These are phyloP conservation scores for Wallacemonas sp. DNA, from an alignment of 208 protist species.

Conservation along the genomic window DNA sequence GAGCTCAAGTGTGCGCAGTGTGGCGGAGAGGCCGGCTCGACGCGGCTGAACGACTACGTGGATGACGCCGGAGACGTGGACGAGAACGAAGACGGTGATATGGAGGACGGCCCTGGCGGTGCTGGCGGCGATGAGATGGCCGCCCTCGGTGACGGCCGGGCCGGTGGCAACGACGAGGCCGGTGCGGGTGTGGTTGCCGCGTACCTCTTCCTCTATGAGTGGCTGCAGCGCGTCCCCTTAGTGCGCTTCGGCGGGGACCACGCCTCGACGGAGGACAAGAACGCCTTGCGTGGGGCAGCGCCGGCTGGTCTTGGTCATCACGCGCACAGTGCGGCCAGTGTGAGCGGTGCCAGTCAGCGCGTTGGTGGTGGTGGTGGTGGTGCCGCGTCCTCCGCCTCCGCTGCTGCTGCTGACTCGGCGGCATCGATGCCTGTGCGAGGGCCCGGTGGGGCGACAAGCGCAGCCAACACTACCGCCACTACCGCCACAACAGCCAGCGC, in stretches of 20 bases:
- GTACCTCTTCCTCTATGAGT: slow-evolving; percentile 73
- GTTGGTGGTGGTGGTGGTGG: neutral
- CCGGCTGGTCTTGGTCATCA: too few species aligned
- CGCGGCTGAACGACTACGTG: slow-evolving; percentile 57
- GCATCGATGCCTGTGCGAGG: too few species aligned
- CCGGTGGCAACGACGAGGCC: slow-evolving; percentile 11
- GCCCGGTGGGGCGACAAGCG: too few species aligned
- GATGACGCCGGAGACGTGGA: slow-evolving; percentile 32
- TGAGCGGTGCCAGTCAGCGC: neutral
- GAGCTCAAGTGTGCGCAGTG: slow-evolving; percentile 75
- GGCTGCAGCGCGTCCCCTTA: slow-evolving; percentile 48
- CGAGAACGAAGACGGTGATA: slow-evolving; percentile 32
- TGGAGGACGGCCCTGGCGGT: slow-evolving; percentile 12
- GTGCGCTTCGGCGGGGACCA: slow-evolving; percentile 20
- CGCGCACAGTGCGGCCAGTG: neutral
- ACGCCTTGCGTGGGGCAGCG: too few species aligned
- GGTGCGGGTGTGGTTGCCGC: slow-evolving; percentile 32
- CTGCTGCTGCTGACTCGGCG: too few species aligned
- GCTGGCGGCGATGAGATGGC: slow-evolving; percentile 14
- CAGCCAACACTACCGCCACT: neutral
- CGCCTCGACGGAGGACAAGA: too few species aligned
- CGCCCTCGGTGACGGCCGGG: neutral
- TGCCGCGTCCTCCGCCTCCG: slow-evolving; percentile 2
- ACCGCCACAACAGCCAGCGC: neutral
- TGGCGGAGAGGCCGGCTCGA: slow-evolving; percentile 55